These are phyloP conservation scores for Globisporangium paroecandrum DNA, from an alignment of 352 stramenopile species.

Conservation along the genomic window DNA sequence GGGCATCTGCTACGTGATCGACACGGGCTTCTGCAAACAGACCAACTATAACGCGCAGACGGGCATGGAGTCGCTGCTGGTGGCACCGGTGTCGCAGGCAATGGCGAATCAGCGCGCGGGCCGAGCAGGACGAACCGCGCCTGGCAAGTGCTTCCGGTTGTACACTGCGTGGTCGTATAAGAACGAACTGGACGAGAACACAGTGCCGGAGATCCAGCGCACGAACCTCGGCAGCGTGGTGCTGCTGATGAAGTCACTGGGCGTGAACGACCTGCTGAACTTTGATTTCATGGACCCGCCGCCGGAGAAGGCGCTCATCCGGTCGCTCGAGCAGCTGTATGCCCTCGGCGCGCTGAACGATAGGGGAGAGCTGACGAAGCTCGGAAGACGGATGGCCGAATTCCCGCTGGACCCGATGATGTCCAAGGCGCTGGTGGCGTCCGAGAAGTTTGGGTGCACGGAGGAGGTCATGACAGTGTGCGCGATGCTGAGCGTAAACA, in stretches of 20 bases:
- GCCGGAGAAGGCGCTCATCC: constrained; percentile 97
- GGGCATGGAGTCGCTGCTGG: constrained; percentile 98
- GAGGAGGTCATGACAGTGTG: constrained; percentile 96
- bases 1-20: constrained; percentile 99
- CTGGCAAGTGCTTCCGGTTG: constrained; percentile 98
- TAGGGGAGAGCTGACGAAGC: constrained; percentile 96
- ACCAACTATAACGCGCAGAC: constrained; percentile 98
- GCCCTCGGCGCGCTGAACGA: constrained; percentile 99
- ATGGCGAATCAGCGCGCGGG: constrained; percentile 96
- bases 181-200: constrained; percentile 98
- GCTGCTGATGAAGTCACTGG: constrained; percentile 98
- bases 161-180: constrained; percentile 99
- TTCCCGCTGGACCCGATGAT: constrained; percentile 96
- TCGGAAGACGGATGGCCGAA: constrained; percentile 94
- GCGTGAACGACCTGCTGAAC: constrained; percentile 98
- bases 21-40: constrained; percentile 99
- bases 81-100: constrained; percentile 97
- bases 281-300: constrained; percentile 99
- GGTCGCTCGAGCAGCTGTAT: constrained; percentile 98
- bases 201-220: constrained; percentile 96
- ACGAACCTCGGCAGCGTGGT: constrained; percentile 98
- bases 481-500: constrained; percentile 98
- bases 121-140: constrained; percentile 93
- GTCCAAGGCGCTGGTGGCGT: constrained; percentile 90
- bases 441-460: constrained; percentile 89